A percentile compares a stretch with the other conserved stretches of the same genome.
These are phyloP conservation scores for Neospermospora avenae DNA, from an alignment of 2,329 filamentous ascomycete species.

Conservation along the genomic window DNA sequence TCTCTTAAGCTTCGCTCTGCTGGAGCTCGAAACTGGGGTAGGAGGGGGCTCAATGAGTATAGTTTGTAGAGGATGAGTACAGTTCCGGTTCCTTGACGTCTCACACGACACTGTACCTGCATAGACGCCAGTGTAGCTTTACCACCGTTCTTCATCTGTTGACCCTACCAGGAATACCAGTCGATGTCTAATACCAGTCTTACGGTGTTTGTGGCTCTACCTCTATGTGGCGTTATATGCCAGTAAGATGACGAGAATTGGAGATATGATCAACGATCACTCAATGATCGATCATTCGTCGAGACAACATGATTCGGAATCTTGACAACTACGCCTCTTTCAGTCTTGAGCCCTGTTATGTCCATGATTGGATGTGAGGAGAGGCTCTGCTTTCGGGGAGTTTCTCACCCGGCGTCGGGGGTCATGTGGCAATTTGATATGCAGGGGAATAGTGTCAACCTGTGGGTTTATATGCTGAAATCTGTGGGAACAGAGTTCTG, in stretches of 20 bases:
- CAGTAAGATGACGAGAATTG: too few relatives aligned
- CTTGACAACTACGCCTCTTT: background rate
- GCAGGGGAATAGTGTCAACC: background rate
- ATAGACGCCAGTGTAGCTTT: background rate
- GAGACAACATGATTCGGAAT: background rate
- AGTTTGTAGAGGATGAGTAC: too few relatives aligned
- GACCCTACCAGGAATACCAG: too few relatives aligned
- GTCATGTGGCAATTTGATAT: background rate
- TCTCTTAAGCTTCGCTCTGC: background rate
- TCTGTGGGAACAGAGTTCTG: too few relatives aligned
- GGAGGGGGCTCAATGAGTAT: too few relatives aligned
- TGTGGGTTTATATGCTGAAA: too few relatives aligned
- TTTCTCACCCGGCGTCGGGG: background rate
- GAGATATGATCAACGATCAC: too few relatives aligned
- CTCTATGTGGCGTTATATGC: too few relatives aligned
- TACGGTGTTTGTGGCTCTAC: too few relatives aligned
- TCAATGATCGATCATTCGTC: too few relatives aligned
- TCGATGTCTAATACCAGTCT: too few relatives aligned
- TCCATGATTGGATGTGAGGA: background rate
- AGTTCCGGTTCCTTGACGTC: too few relatives aligned
- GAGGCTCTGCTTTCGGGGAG: background rate
- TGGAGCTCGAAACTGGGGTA: background rate
- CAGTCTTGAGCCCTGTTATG: background rate
- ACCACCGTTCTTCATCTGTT: background rate
- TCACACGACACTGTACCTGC: background rate